These are phyloP conservation scores for Botryotinia calthae DNA, from an alignment of 2,329 filamentous ascomycete genomes.

Conservation along the genomic window DNA sequence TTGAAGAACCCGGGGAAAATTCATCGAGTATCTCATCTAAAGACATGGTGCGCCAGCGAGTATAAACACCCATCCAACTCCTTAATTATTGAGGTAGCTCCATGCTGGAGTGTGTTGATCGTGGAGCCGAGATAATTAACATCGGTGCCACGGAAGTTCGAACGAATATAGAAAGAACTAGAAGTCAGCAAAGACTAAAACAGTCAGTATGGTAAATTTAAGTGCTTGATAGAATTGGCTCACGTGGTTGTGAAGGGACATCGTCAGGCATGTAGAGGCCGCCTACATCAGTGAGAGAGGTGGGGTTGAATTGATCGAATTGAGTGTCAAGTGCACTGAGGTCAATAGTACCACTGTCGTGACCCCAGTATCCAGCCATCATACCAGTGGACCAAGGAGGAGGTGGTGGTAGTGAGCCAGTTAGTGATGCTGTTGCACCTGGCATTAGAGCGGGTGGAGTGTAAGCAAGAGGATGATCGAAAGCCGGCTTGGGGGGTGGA, in stretches of 20 bases:
- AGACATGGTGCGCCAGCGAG: background rate
- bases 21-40: background rate
- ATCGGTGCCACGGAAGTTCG: background rate
- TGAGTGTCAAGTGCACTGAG: background rate
- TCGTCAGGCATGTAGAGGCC: background rate
- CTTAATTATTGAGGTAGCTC: background rate
- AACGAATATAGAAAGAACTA: background rate
- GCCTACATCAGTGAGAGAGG: background rate
- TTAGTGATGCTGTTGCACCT: background rate
- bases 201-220: background rate
- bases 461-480: background rate
- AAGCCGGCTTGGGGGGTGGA: background rate
- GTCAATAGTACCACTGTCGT: background rate
- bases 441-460: background rate
- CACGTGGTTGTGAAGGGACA: background rate
- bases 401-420: background rate
- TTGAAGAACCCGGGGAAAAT: background rate
- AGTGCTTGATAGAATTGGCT: background rate
- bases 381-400: slow-evolving; percentile 11
- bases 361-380: slow-evolving; percentile 17
- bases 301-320: background rate
- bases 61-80: slow-evolving; percentile 3
- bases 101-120: background rate
- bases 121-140: background rate
- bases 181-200: background rate